Conservation (phyloP, 78 protist genomes). For the Dictyostelium brefeldianum region DNA sequence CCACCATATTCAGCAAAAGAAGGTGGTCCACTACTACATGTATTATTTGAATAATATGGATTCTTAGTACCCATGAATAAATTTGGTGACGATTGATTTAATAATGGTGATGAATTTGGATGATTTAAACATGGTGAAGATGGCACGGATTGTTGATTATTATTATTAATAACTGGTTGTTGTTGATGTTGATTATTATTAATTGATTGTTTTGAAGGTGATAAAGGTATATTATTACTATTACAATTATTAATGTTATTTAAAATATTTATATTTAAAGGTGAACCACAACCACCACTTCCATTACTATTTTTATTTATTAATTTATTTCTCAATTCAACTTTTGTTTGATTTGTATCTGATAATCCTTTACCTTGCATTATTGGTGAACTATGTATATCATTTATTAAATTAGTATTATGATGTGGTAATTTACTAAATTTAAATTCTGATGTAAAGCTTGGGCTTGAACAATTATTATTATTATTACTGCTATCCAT, state of each 20-base stretch:
- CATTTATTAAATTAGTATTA: not conserved
- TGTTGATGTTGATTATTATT: too few species aligned
- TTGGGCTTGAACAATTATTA: not conserved
- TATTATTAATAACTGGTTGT: not conserved
- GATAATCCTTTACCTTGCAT: constrained; percentile 13
- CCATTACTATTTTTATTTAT: not conserved
- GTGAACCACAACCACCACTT: not conserved
- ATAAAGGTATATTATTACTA: not conserved
- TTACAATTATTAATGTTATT: not conserved
- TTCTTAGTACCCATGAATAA: not conserved
- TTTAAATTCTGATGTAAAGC: not conserved
- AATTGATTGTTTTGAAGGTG: not conserved
- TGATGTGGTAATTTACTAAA: not conserved
- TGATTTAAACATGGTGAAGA: not conserved
- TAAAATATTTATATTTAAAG: not conserved
- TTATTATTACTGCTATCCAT: not conserved
- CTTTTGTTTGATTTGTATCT: not conserved
- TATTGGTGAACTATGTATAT: not conserved
- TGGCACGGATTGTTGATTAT: not conserved
- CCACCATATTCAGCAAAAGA: not conserved
- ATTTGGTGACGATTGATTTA: not conserved
- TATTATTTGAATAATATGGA: not conserved
- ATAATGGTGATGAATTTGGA: not conserved
- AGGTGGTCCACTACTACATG: not conserved
- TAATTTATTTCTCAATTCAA: not conserved